Evolutionary conservation across 176 grass and related monocot species (phyloP), one percentile per base, ranked within the genome.

Genomic region (Bolboschoenus planiculmis): DNA sequence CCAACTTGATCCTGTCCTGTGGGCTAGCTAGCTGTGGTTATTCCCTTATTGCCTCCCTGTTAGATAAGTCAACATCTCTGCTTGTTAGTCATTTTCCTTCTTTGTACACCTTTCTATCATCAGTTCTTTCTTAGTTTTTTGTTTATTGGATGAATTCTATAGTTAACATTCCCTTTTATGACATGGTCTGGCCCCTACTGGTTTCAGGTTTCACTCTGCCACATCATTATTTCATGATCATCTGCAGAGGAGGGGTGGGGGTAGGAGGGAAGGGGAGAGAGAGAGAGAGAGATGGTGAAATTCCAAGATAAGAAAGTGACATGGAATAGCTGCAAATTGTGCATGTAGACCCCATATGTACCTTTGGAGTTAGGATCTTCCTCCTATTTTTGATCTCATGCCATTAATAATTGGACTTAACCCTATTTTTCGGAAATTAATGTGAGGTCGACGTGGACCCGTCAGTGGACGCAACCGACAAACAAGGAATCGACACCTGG

Each of bases 301-400:
- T 82, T 39, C 36, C 15, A 65, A 82, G 21, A 82, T 50, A 82
- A 63, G 80, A 82, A 82, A 82, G 80, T 61, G 80, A 82, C 80
- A 82, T 82, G 80, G 80, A 82, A 82, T 82, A 57, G 66, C 80
- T 46, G 58, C 80, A 82, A 63, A 46, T 63, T 82, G 79, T 81
- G 58, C 56, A 65, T 66, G 80, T 82, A 63, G 58, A 82, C 80
- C 80, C 80, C 53, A 61, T 42, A 60, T 80, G 60, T 82, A 82
- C 80, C 80, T 82, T 65, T 35, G 42, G 37, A 82, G 24, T 66
- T 31, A 58, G 42, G 37, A 82, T 46, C 31, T 63, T 82, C 60
- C 58, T 82, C 58, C 36, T 66, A 65, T 82, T 82, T 82, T 65
- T 10, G n/a, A 82, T 82, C 80, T 40, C 26, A 82, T 82, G 58